Evolutionary conservation across 768 basidiomycete species (phyloP).

Genomic region (Hebeloma cylindrosporum): DNA sequence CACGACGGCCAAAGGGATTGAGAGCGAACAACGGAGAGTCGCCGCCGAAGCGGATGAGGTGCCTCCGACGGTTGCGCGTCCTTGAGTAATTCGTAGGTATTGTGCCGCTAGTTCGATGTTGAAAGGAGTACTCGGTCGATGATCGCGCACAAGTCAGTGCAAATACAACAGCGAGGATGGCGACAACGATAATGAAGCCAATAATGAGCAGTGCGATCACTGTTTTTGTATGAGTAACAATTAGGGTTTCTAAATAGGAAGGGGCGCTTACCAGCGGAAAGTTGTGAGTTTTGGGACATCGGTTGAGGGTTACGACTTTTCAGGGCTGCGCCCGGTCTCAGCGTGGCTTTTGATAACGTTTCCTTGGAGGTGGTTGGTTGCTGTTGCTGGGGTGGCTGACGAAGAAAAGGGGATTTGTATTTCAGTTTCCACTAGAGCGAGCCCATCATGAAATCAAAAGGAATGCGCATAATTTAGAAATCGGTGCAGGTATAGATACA

Average conservation of each 20-base stretch:
- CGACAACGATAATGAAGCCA: conserved; percentile 8
- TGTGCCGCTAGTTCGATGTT: background rate
- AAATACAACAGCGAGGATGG: conserved; percentile 4
- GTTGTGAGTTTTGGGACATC: no score
- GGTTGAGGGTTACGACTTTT: no score
- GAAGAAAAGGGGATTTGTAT: no score
- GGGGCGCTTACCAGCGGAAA: conserved; percentile 5
- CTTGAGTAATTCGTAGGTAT: background rate
- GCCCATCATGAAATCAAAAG: background rate
- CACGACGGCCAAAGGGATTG: conserved; percentile 7
- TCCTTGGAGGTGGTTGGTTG: no score
- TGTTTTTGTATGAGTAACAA: background rate
- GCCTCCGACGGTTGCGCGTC: conserved; percentile 3
- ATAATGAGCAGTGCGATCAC: conserved; percentile 7
- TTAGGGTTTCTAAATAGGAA: background rate
- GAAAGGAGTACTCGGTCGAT: background rate
- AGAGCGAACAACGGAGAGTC: conserved; percentile 9
- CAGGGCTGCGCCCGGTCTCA: no score
- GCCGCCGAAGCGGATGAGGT: conserved; percentile 11
- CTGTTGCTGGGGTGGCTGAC: no score
- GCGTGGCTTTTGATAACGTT: no score
- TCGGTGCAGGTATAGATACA: no score
- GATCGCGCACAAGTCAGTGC: conserved; percentile 7
- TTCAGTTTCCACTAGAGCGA: no score
- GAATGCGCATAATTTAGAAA: no score